A percentile compares a stretch with the other conserved stretches of the same genome.
phyloP scores from a whole-genome alignment of 495 filamentous ascomycete species.

The Tirmania nivea region DNA sequence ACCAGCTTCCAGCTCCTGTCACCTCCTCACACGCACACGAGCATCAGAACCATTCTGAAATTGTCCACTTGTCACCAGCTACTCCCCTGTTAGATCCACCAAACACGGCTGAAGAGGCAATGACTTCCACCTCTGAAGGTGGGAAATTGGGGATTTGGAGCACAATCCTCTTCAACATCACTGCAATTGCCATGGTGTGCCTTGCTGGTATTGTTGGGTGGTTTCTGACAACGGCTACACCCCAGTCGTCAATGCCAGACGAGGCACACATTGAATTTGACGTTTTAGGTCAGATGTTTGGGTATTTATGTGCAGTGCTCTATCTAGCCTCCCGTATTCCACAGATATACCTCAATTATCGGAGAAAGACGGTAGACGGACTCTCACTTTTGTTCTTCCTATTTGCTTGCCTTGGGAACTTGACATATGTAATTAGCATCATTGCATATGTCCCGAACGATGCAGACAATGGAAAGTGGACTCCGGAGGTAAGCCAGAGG shows the following conservation, averaged over 20 bases:
- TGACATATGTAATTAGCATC: conserved; percentile 83
- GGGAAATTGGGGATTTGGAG: conserved; percentile 22
- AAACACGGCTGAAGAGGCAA: conserved; percentile 3
- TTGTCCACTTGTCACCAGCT: conserved; percentile 50
- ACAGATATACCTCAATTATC: conserved; percentile 74
- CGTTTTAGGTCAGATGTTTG: conserved; percentile 60
- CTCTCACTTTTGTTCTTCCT: conserved; percentile 86
- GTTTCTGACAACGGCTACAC: conserved; percentile 36
- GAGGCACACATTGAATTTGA: conserved; percentile 37
- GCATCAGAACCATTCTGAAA: conserved; percentile 27
- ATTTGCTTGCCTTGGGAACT: conserved; percentile 84
- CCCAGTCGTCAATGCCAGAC: conserved; percentile 4
- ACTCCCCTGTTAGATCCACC: conserved; percentile 40
- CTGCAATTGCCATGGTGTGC: conserved; percentile 56
- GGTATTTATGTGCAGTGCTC: conserved; percentile 62
- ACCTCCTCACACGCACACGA: neutral
- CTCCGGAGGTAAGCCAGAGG: conserved; percentile 12
- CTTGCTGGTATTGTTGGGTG: conserved; percentile 65
- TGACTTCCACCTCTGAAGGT: conserved; percentile 18
- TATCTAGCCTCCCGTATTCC: conserved; percentile 79
- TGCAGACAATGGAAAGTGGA: conserved; percentile 14
- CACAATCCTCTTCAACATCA: conserved; percentile 44
- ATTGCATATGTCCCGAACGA: conserved; percentile 58
- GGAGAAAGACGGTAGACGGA: conserved; percentile 74
- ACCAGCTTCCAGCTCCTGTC: conserved; percentile 3